A percentile compares a stretch with the other conserved stretches of the same genome.
These are phyloP conservation scores for Ceriops zippeliana DNA, from an alignment of 345 rosid genomes.

Conservation along the genomic window DNA sequence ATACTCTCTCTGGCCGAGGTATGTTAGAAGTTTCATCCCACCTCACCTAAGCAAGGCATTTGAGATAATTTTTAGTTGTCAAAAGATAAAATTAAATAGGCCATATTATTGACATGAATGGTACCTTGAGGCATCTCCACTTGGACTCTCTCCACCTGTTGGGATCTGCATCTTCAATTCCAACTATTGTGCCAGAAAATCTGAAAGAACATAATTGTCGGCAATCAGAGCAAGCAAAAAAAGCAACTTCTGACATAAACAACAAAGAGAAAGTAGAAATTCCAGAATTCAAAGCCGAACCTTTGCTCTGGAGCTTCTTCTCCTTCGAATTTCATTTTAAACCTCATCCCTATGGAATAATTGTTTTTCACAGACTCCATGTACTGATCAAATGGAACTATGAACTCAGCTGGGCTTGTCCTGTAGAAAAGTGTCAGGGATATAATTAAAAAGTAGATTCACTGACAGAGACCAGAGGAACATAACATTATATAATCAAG, in stretches of 20 bases:
- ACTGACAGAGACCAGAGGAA: neutral
- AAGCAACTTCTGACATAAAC: neutral
- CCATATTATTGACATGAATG: neutral
- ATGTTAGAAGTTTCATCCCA: constrained; percentile 52
- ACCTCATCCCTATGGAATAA: constrained; percentile 54
- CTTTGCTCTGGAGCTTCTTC: constrained; percentile 60
- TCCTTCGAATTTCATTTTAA: constrained; percentile 59
- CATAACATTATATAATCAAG: too few species aligned
- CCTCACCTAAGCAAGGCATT: constrained; percentile 30
- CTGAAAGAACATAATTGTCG: constrained; percentile 18
- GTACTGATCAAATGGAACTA: constrained; percentile 46
- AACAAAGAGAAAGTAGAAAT: neutral
- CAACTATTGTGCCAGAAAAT: constrained; percentile 53
- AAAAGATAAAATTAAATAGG: neutral
- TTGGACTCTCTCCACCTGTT: constrained; percentile 50
- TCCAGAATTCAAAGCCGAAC: constrained; percentile 19
- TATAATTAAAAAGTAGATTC: neutral
- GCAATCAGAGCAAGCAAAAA: neutral
- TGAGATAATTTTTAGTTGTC: neutral
- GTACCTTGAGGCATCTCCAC: constrained; percentile 63
- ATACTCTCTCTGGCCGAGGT: constrained; percentile 49
- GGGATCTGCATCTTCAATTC: constrained; percentile 47
- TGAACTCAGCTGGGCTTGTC: constrained; percentile 52
- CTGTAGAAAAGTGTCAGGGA: constrained; percentile 16
- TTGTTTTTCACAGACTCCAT: constrained; percentile 38